Evolutionary conservation across 352 stramenopile genomes (phyloP).

Genomic region (Peronospora destructor): DNA sequence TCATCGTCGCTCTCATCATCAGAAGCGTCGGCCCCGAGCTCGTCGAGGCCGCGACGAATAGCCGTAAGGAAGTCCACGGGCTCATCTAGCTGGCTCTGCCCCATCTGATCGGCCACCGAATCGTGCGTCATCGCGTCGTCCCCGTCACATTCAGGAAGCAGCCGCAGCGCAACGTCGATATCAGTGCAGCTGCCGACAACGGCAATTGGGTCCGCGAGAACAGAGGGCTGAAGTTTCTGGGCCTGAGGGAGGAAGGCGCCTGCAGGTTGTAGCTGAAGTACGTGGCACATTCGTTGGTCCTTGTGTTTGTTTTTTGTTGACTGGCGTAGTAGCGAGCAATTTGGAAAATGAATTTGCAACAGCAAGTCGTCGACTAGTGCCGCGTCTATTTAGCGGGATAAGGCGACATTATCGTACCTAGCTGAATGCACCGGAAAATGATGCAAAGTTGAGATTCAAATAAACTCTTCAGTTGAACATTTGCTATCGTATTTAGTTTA

Average conservation of each 20-base stretch:
- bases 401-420: constrained; percentile 14
- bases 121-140: constrained; percentile 1
- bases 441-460: constrained; percentile 17
- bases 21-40: constrained; percentile 12
- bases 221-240: background rate
- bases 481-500: background rate
- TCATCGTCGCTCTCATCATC: constrained; percentile 24
- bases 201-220: constrained; percentile 11
- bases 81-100: constrained; percentile 16
- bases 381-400: constrained; percentile 19
- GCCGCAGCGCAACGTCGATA: constrained; percentile 22
- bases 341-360: constrained; percentile 17
- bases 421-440: background rate
- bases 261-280: constrained; percentile 28
- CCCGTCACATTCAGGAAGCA: constrained; percentile 11
- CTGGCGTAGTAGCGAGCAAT: constrained; percentile 17
- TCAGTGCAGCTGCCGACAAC: constrained; percentile 24
- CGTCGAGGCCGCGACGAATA: constrained; percentile 31
- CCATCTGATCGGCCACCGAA: background rate
- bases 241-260: constrained; percentile 28
- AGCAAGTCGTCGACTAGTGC: background rate
- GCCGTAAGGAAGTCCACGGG: constrained; percentile 26
- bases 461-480: background rate
- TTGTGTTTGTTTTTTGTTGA: constrained; percentile 6
- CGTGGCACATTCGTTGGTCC: constrained; percentile 21